These are phyloP conservation scores for Cerrena zonata DNA, from an alignment of 1,284 basidiomycete species.

Conservation along the genomic window DNA sequence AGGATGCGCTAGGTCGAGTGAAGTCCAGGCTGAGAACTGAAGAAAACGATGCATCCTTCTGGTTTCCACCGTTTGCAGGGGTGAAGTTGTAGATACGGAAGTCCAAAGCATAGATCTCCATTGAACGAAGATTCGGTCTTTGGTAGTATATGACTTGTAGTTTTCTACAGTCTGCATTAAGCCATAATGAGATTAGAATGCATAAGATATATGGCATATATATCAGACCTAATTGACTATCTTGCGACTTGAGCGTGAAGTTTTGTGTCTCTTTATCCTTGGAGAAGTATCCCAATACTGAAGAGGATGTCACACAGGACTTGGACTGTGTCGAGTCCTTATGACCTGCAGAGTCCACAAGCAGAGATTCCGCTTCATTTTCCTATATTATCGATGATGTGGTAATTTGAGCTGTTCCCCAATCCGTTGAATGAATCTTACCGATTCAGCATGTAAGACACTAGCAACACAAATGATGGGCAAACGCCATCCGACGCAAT, in stretches of 20 bases:
- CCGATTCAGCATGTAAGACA: conserved; percentile 13
- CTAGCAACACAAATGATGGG: conserved; percentile 21
- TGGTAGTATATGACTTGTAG: conserved; percentile 8
- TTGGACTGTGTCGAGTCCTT: too few species aligned
- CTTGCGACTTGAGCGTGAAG: too few species aligned
- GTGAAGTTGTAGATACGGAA: not conserved
- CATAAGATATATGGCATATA: too few species aligned
- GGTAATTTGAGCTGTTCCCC: not conserved
- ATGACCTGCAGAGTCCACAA: not conserved
- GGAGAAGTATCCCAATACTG: too few species aligned
- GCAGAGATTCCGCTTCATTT: not conserved
- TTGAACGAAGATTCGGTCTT: conserved; percentile 10
- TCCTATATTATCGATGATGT: not conserved
- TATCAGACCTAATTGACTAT: too few species aligned
- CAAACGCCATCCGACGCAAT: conserved; percentile 21
- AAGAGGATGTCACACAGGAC: too few species aligned
- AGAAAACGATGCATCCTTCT: too few species aligned
- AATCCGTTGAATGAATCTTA: conserved; percentile 1
- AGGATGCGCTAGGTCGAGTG: not conserved
- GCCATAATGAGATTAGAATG: too few species aligned
- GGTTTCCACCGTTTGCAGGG: too few species aligned
- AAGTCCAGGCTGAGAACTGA: conserved; percentile 1
- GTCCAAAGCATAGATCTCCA: conserved; percentile 14
- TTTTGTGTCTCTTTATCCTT: too few species aligned
- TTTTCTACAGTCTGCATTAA: too few species aligned